phyloP scores from a whole-genome alignment of 108 stramenopile genomes.

The Aureococcus anophagefferens region DNA sequence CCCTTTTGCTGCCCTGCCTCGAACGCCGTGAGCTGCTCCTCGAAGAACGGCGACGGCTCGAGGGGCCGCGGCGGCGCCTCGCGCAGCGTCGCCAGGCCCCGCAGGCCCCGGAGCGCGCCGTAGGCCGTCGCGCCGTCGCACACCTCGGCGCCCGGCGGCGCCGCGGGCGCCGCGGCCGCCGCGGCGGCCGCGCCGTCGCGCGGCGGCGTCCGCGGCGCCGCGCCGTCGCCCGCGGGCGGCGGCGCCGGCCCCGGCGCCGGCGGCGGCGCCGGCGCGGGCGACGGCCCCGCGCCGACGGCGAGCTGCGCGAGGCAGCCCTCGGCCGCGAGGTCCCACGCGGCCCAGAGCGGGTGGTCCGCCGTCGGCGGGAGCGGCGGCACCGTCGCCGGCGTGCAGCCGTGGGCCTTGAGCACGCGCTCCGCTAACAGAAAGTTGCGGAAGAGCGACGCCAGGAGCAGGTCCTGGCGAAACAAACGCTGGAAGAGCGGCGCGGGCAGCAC shows the following conservation, averaged over 20 bases:
- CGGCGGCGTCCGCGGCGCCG: not conserved
- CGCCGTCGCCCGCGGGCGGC: not conserved
- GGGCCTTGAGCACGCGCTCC: slow-evolving; percentile 74
- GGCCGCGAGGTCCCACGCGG: slow-evolving; percentile 95
- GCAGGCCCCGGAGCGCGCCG: not conserved
- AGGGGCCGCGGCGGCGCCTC: not conserved
- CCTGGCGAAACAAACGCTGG: slow-evolving; percentile 92
- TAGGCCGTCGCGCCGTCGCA: not conserved
- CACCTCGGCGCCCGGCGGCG: not conserved
- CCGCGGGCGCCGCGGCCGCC: slow-evolving; percentile 12
- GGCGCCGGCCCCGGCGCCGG: slow-evolving; percentile 8
- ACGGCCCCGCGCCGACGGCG: not conserved
- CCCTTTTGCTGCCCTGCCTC: no score
- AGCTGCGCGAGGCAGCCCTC: slow-evolving; percentile 79
- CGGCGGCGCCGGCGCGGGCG: not conserved
- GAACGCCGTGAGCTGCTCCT: slow-evolving; percentile 91
- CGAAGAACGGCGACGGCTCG: slow-evolving; percentile 70
- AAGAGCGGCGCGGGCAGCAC: slow-evolving; percentile 86
- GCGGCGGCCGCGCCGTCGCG: no score
- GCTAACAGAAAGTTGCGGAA: slow-evolving; percentile 99
- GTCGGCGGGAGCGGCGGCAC: slow-evolving; percentile 80
- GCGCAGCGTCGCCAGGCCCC: not conserved
- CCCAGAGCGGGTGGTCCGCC: slow-evolving; percentile 89
- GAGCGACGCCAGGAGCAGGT: slow-evolving; percentile 84
- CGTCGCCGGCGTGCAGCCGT: slow-evolving; percentile 82